A percentile compares a stretch with the other conserved stretches of the same genome.
Evolutionary conservation across 108 stramenopile species (phyloP).

Genomic region (Nannochloropsis granulata): DNA sequence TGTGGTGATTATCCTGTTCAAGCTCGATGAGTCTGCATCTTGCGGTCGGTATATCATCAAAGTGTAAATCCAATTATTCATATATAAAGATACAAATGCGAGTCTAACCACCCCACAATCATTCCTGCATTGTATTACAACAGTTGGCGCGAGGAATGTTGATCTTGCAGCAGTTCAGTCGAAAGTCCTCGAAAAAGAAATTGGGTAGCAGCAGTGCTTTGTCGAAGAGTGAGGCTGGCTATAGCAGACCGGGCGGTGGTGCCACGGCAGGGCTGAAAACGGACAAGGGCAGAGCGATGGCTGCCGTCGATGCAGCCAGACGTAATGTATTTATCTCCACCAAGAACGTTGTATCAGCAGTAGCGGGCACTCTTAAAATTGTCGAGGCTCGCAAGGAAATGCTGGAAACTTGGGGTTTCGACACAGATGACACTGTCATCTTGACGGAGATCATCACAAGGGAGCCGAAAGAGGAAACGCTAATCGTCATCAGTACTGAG

Average conservation of each 20-base stretch:
- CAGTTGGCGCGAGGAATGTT: not conserved
- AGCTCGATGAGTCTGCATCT: too few relatives aligned
- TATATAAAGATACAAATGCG: too few relatives aligned
- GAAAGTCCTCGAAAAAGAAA: not conserved
- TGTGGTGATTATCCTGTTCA: too few relatives aligned
- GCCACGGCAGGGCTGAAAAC: not conserved
- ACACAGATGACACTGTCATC: not conserved
- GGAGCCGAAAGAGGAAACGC: not conserved
- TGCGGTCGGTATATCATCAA: too few relatives aligned
- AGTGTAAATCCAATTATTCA: too few relatives aligned
- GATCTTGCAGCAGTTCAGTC: not conserved
- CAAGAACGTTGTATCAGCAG: not conserved
- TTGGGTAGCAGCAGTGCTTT: too few relatives aligned
- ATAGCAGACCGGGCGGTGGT: too few relatives aligned
- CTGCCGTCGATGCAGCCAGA: not conserved
- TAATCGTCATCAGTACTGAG: not conserved
- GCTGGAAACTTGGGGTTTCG: not conserved
- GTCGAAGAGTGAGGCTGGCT: too few relatives aligned
- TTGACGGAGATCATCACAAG: not conserved
- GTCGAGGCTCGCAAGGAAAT: not conserved
- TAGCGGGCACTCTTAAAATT: not conserved
- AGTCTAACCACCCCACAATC: too few relatives aligned
- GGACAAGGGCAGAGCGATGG: not conserved
- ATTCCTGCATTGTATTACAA: not conserved
- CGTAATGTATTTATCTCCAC: not conserved